Base-by-base conservation (phyloP, 1,284 basidiomycete species). In the Ganoderma lingzhi region DNA sequence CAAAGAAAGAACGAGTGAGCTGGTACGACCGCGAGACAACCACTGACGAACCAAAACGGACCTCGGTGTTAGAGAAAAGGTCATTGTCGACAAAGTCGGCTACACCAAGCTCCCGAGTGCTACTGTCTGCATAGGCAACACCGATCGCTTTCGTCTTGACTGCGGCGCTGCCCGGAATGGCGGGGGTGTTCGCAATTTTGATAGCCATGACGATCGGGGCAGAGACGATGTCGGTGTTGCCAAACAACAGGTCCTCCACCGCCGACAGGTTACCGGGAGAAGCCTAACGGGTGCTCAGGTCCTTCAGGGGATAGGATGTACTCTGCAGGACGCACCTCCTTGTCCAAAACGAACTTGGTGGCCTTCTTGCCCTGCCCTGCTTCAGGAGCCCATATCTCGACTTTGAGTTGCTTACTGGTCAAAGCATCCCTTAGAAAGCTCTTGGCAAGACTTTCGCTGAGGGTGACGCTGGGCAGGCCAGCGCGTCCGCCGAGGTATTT, bases 81-180 rank as follows among this genome's bases (percentile, higher is more conserved):
- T 99, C 98, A 76, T 97, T 98, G 78, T 99, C 98, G 1, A 92
- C 90, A 76, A 95, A 99, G 73, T 99, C 96, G 19, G 95, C 87
- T 0, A 93, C 89, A 6, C 93, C 93, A 4, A 95, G 84, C 75
- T 93, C 87, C 19, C 92, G 86, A 1, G 87, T 82, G 70, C 83
- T 98, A 0, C 93, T 91, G 76, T 95, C 93, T 0, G 93, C 93
- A 75, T 92, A 95, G 0, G 93, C 93, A 45, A 94, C 82, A 0
- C 92, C 93, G 32, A 95, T 81, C 1, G 86, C 85, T 75, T 88
- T 92, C 14, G 84, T 80, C 75, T 87, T 90, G 73, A 81, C 87
- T 82, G 88, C 87, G 39, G 81, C 78, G 14, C 78, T 74, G 1
- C 82, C 82, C 1, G 81, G 73, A 28, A 82, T 80, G n/a, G 81